Conservation (phyloP, 352 stramenopile species). For the Globisporangium spinosum region DNA sequence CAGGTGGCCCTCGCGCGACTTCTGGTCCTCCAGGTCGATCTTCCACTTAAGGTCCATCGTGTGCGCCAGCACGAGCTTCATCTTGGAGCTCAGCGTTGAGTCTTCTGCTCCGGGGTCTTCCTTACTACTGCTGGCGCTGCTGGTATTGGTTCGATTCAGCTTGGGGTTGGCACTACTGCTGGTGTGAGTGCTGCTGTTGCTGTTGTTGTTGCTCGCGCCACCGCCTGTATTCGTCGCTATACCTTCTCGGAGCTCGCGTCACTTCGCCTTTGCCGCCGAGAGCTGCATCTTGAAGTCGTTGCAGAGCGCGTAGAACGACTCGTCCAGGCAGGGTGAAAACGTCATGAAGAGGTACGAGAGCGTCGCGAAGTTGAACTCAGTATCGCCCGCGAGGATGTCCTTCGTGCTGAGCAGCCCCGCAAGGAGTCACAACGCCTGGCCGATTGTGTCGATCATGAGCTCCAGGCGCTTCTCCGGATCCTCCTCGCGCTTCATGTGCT, state of each 20-base stretch:
- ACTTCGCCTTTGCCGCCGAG: slow-evolving; percentile 47
- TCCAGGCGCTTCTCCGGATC: slow-evolving; percentile 56
- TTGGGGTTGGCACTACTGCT: background rate
- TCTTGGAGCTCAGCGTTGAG: slow-evolving; percentile 39
- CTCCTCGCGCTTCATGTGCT: slow-evolving; percentile 50
- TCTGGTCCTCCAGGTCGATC: slow-evolving; percentile 52
- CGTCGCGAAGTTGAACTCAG: slow-evolving; percentile 73
- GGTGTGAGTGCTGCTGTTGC: background rate
- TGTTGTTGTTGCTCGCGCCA: background rate
- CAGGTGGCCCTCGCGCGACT: slow-evolving; percentile 56
- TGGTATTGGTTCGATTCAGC: background rate
- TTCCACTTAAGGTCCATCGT: slow-evolving; percentile 70
- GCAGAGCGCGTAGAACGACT: slow-evolving; percentile 42
- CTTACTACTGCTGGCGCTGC: background rate
- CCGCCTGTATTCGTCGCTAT: slow-evolving; percentile 10
- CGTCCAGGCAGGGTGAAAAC: slow-evolving; percentile 49
- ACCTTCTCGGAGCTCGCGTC: slow-evolving; percentile 54
- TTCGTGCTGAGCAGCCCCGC: slow-evolving; percentile 52
- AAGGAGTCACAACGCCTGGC: slow-evolving; percentile 69
- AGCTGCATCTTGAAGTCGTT: slow-evolving; percentile 57
- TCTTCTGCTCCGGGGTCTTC: slow-evolving; percentile 17
- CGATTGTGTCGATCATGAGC: slow-evolving; percentile 67
- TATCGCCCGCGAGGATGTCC: slow-evolving; percentile 67
- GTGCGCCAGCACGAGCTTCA: slow-evolving; percentile 70
- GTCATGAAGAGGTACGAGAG: slow-evolving; percentile 71